Base-by-base conservation (phyloP, 2,329 filamentous ascomycete species). In the Pseudocercospora pini-densiflorae region DNA sequence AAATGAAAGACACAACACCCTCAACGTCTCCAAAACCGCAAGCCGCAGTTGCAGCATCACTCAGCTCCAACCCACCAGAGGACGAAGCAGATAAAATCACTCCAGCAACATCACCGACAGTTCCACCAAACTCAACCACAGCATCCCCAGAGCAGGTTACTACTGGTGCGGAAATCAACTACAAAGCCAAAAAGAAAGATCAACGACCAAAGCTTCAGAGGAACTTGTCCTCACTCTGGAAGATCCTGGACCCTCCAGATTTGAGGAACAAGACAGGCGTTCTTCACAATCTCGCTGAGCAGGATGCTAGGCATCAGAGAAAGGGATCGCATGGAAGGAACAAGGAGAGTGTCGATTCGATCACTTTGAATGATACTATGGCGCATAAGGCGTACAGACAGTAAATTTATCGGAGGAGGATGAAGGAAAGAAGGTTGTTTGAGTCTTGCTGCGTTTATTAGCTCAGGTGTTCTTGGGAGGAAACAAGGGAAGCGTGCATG, bases 241-340 rank as follows among this genome's bases (percentile, higher is more conserved):
- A 69, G 23, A 33, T 69, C 24, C 59, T 69, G 14, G 67, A 69
- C 16, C 67, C 67, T 14, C 67, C 67, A 5, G 64, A 69, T 33
- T 33, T 69, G 31, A 27, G 58, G 16, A 47, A 62, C 27, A 69
- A 66, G 12, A 66, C 67, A 14, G 67, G 67, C 8, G 64, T 60
- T 5, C 59, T 69, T 9, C 67, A 69, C 40, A 62, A 69, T 53
- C 59, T 69, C 1, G 67, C 57, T 27, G 51, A 59, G 19, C 43
- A 63, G 8, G 61, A 69, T 4, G 16, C 31, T 3, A 14, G 24
- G 27, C 16, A n/a, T 2, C 23, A 24, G 12, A 31, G 23, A 12
- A 16, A 27, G 14, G 24, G 10, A 2, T 16, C 23, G 51, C 51
- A 55, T 31, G 51, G 24, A 7, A 12, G 24, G 51, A 55, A 55